A percentile compares a stretch with the other conserved stretches of the same genome.
Conservation (phyloP, 2,329 filamentous ascomycete species). For the Plectosphaerella sp. region DNA sequence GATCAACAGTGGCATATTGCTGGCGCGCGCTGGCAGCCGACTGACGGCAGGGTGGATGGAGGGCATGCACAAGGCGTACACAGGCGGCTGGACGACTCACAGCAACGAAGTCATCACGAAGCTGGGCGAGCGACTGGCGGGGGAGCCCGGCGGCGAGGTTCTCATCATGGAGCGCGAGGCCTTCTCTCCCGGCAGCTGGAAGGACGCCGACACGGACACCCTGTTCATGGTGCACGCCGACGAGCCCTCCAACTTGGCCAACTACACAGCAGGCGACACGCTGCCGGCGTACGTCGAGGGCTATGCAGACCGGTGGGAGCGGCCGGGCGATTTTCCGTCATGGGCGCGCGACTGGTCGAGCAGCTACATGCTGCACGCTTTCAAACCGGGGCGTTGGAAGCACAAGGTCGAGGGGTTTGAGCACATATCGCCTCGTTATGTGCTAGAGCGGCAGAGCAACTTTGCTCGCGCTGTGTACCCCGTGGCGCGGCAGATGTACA, state of each 20-base stretch:
- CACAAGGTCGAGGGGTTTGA: background rate
- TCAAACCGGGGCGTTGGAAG: slow-evolving; percentile 6
- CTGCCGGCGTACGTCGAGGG: background rate
- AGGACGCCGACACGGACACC: slow-evolving; percentile 2
- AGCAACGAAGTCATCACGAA: slow-evolving; percentile 1
- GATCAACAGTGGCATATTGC: slow-evolving; percentile 2
- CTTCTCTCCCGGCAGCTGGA: slow-evolving; percentile 17
- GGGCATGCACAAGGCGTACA: background rate
- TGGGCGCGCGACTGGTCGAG: slow-evolving; percentile 14
- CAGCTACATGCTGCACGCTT: slow-evolving; percentile 16
- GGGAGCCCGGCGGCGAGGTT: slow-evolving; percentile 9
- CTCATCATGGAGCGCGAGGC: slow-evolving; percentile 16
- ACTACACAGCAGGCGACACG: background rate
- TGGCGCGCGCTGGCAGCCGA: background rate
- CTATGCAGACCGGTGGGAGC: background rate
- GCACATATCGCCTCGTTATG: slow-evolving; percentile 15
- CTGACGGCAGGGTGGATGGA: background rate
- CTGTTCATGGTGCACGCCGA: slow-evolving; percentile 13
- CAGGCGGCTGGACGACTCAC: slow-evolving; percentile 1
- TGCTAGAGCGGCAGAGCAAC: slow-evolving; percentile 17
- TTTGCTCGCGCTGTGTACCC: slow-evolving; percentile 16
- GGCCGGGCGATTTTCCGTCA: background rate
- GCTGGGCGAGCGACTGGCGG: background rate
- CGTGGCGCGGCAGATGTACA: slow-evolving; percentile 13
- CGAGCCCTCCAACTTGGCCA: background rate